Base-by-base conservation (phyloP, 164 flowering plant species). In the Tinospora cordifolia region DNA sequence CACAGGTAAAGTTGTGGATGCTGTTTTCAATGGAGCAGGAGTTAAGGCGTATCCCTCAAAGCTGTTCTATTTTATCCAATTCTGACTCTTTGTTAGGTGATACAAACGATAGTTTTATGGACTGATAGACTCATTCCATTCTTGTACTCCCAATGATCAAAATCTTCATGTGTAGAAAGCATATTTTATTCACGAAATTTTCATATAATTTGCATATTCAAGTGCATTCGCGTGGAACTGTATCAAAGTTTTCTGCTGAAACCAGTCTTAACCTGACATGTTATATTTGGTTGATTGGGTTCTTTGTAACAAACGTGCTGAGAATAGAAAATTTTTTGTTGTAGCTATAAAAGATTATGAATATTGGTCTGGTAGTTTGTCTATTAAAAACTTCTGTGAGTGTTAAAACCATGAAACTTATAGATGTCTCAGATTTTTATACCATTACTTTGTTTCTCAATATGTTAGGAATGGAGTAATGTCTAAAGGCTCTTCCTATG, bases 21-120 rank as follows among this genome's bases (percentile, higher is more conserved):
- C 81, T 25, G 84, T 80, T 71, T 86, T 87, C 70, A 75, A 76
- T 13, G 86, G 83, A 24, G 89, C 87, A 11, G 92, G 92, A 71
- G 62, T 67, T 2, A 84, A 81, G 51, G 34, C 74, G 91, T 87
- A 87, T 83, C 85, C 82, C 83, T 69, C 44, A 27, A 27, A 40
- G 24, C 38, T 71, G 34, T 58, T 65, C 44, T 40, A 21, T 41
- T 66, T 34, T 30, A 27, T 72, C 38, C 11, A 8, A 17, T 44
- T 54, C n/a, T 51, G 38, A n/a, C 59, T 41, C 25, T 40, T 63
- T 14, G 25, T 62, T 63, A 4, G 13, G 62, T 65, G 39, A 11
- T 51, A 22, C 58, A 15, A 17, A 22, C 22, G 7, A 17, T 51
- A 44, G 47, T 44, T 44, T 44, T 44, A 17, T 51, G 58, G 1